Evolutionary conservation across 345 rosid genomes (phyloP), one percentile per base, ranked within the genome.

Genomic region (Noccaea bulbosa): DNA sequence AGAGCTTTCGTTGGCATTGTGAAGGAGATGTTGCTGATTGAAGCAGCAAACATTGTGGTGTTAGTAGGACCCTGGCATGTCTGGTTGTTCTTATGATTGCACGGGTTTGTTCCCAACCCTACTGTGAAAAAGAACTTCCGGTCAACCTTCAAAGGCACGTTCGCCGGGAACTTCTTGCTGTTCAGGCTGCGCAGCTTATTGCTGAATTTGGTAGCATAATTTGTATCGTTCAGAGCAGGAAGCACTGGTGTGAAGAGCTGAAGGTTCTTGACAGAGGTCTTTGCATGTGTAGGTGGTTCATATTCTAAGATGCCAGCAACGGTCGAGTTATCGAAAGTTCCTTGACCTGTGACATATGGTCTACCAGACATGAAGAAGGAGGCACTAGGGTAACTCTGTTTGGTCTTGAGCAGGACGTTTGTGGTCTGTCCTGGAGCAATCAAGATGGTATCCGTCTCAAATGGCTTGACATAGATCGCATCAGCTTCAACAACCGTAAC

Each of bases 11-110:
- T 82, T 40, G 91, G 91, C 84, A 82, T 65, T 30, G 61, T 65
- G 74, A 88, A 88, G 5, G 94, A 83, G 8, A 83, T 52, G 58
- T 86, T 88, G 54, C 84, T 88, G 43, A 88, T 74, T 0, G 89
- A 78, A 35, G 91, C 94, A 38, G 83, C 82, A 69, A 88, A 85
- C 83, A 46, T 85, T 45, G 91, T 83, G 24, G 82, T 77, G 61
- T 83, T 88, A 11, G 91, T 86, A 7, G 95, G 95, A 1, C 95
- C 95, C 50, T 83, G 91, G 69, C 87, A 84, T 37, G 91, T 83
- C 67, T 74, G 81, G 72, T 84, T 88, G 15, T 77, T 77, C 67
- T 75, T 75, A 16, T 78, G 66, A 55, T 52, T 79, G 54, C 91
- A 79, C 0, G 88, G 91, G 70, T 22, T 74, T 14, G 91, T 82